phyloP scores from a whole-genome alignment of 768 basidiomycete genomes.

The Dacryopinax primogenitus region DNA sequence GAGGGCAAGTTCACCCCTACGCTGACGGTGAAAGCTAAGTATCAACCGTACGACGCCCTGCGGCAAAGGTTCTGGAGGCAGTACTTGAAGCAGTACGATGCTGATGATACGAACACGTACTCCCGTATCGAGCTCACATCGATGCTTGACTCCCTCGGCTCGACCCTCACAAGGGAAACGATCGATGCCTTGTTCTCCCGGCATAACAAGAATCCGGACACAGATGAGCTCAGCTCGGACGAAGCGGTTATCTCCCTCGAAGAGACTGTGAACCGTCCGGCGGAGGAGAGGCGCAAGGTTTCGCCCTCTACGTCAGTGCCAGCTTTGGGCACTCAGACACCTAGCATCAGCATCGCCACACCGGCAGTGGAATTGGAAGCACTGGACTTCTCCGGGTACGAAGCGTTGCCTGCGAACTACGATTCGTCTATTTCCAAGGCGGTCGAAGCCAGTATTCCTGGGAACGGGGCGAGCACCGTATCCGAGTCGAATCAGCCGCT shows the following conservation, averaged over 20 bases:
- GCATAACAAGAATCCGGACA: constrained; percentile 46
- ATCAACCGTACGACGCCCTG: constrained; percentile 85
- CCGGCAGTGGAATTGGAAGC: constrained; percentile 13
- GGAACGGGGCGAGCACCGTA: background rate
- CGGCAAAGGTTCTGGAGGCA: constrained; percentile 84
- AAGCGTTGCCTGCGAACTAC: background rate
- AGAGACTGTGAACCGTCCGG: constrained; percentile 60
- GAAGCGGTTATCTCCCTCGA: constrained; percentile 80
- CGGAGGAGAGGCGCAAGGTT: constrained; percentile 55
- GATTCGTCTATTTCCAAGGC: background rate
- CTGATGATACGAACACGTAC: constrained; percentile 60
- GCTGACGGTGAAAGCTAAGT: constrained; percentile 67
- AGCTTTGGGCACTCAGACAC: constrained; percentile 16
- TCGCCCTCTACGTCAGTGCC: constrained; percentile 29
- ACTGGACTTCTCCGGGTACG: background rate
- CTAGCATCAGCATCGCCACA: constrained; percentile 15
- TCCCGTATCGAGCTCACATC: constrained; percentile 80
- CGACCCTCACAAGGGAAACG: constrained; percentile 70
- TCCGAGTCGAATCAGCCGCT: constrained; percentile 37
- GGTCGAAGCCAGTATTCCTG: background rate
- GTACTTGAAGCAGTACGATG: constrained; percentile 80
- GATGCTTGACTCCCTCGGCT: constrained; percentile 94
- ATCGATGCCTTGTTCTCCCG: constrained; percentile 70
- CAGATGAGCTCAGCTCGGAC: constrained; percentile 62
- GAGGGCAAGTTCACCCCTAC: constrained; percentile 58